Evolutionary conservation across 148 eudicot species (phyloP), one percentile per base, ranked within the genome.

Genomic region (Fagopyrum homotropicum): DNA sequence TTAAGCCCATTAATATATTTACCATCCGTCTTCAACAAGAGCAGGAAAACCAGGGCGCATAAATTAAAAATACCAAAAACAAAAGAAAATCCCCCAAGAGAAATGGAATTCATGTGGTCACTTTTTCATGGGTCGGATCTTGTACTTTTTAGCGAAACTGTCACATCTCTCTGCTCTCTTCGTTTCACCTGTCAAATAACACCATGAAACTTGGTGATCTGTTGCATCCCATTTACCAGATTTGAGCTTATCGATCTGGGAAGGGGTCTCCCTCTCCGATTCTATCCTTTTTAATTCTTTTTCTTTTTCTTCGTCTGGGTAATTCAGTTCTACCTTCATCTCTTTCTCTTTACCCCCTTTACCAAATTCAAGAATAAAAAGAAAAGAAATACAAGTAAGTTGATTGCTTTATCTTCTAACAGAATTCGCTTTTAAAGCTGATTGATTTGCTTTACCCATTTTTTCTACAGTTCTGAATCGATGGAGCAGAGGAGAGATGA

Each of bases 151-250:
- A 16, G 47, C 45, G 11, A 69, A 69, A 40, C 77, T 79, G 83
- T 82, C 89, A 76, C 86, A 86, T 88, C 86, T 81, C 74, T 74
- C 43, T 61, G 43, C 68, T 61, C 68, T 61, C 15, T 61, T 61
- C 15, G 22, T 26, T 54, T 55, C 74, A 79, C 79, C 83, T 78
- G 60, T 75, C 77, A 80, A 77, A 69, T 78, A 35, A 35, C 40
- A 75, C 75, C 84, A 75, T 86, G 79, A 77, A 74, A 69, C 84
- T 82, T 85, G 72, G 85, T 86, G 88, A 86, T 88, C 83, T 80
- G 82, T 85, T 81, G 78, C 63, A 47, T 72, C 76, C 80, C 83
- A 79, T 73, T 77, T 79, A 76, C 86, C 81, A 80, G 85, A 83
- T 85, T 87, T 75, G 72, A 75, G 81, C 81, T 85, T 61, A 7